Evolutionary conservation across 2,329 filamentous ascomycete species (phyloP).

Genomic region (Atkinsonella hypoxylon): DNA sequence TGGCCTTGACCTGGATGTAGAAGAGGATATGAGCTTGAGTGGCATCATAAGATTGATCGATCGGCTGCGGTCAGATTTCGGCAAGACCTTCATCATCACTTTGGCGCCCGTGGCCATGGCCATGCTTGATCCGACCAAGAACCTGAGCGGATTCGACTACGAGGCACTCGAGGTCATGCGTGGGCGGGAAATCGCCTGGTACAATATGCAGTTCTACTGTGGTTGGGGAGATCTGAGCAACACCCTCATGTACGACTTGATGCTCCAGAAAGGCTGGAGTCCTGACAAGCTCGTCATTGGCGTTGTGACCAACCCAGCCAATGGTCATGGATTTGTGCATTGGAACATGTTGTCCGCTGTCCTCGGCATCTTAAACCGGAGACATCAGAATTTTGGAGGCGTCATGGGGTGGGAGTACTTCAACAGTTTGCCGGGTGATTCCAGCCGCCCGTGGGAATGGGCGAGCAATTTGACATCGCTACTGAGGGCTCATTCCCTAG

Average conservation of each 20-base stretch:
- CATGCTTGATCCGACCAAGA: constrained; percentile 38
- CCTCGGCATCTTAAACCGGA: constrained; percentile 26
- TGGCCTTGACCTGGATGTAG: constrained; percentile 68
- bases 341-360: constrained; percentile 35
- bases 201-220: constrained; percentile 89
- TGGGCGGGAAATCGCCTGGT: constrained; percentile 62
- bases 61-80: constrained; percentile 57
- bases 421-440: constrained; percentile 59
- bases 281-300: constrained; percentile 67
- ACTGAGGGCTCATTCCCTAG: constrained; percentile 20
- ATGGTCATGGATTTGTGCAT: constrained; percentile 47
- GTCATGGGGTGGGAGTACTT: constrained; percentile 97
- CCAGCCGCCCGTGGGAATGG: constrained; percentile 63
- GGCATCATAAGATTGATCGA: constrained; percentile 58
- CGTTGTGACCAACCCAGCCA: constrained; percentile 64
- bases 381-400: constrained; percentile 63
- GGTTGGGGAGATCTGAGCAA: constrained; percentile 57
- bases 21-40: constrained; percentile 59
- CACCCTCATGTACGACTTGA: constrained; percentile 35
- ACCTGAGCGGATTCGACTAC: constrained; percentile 77
- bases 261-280: constrained; percentile 54
- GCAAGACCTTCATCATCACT: constrained; percentile 60
- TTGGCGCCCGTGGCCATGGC: constrained; percentile 74
- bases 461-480: constrained; percentile 50
- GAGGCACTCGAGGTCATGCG: constrained; percentile 56